These are phyloP conservation scores for Sergeia podlipaevii DNA, from an alignment of 208 protist species.

Conservation along the genomic window DNA sequence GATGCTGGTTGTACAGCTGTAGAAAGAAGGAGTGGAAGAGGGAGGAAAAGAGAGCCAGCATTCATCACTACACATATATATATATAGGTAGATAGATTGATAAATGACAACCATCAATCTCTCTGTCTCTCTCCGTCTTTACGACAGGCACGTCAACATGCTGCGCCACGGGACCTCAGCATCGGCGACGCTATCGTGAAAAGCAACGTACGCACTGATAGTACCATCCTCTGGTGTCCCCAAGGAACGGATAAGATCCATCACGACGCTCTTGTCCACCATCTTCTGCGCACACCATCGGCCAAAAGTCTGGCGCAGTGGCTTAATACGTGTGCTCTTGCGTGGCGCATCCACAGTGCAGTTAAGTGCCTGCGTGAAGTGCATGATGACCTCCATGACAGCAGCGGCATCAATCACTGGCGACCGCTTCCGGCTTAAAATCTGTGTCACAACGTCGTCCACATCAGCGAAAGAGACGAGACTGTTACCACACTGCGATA, in stretches of 20 bases:
- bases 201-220: constrained; percentile 25
- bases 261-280: constrained; percentile 27
- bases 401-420: constrained; percentile 42
- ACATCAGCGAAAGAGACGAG: constrained; percentile 34
- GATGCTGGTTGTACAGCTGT: neutral
- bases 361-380: constrained; percentile 42
- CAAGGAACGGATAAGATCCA: constrained; percentile 36
- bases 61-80: neutral
- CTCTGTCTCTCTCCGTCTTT: neutral
- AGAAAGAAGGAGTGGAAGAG: too few relatives aligned
- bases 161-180: constrained; percentile 27
- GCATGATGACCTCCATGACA: constrained; percentile 70
- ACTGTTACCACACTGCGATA: constrained; percentile 21
- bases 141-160: constrained; percentile 23
- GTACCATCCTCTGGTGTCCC: constrained; percentile 9
- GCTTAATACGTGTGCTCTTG: constrained; percentile 30
- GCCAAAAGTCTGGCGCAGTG: constrained; percentile 45
- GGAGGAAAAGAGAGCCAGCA: too few relatives aligned
- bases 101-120: too few relatives aligned
- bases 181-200: constrained; percentile 39
- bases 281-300: constrained; percentile 48
- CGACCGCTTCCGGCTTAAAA: constrained; percentile 29
- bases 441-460: constrained; percentile 30
- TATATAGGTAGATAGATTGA: neutral
- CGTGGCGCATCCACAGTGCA: constrained; percentile 9